Evolutionary conservation across 371 early-diverging fungal genomes (phyloP).

Genomic region (Rhizopus stolonifer): DNA sequence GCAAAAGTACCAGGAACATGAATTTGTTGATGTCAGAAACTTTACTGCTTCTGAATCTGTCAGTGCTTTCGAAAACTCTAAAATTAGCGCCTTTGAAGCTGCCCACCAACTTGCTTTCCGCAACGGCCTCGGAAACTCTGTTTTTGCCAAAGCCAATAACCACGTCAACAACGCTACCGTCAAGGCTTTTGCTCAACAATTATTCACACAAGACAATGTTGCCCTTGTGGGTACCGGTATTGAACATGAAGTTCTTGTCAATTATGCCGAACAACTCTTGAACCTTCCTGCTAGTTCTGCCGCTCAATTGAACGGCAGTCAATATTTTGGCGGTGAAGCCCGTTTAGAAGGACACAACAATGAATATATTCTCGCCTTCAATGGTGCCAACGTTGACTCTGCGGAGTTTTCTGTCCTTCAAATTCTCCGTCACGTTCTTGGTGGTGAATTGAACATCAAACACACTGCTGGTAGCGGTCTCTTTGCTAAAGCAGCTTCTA

Average conservation of each 20-base stretch:
- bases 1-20: slow-evolving; percentile 84
- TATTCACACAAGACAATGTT: slow-evolving; percentile 72
- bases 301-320: slow-evolving; percentile 42
- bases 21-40: slow-evolving; percentile 75
- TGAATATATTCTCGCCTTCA: slow-evolving; percentile 78
- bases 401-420: slow-evolving; percentile 71
- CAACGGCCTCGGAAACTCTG: slow-evolving; percentile 91
- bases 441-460: slow-evolving; percentile 74
- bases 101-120: slow-evolving; percentile 93
- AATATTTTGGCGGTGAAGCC: slow-evolving; percentile 86
- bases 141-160: slow-evolving; percentile 72
- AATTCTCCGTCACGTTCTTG: slow-evolving; percentile 81
- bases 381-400: slow-evolving; percentile 66
- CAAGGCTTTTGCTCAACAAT: slow-evolving; percentile 69
- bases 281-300: slow-evolving; percentile 48
- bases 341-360: slow-evolving; percentile 48
- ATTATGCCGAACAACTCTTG: slow-evolving; percentile 62
- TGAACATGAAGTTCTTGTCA: slow-evolving; percentile 65
- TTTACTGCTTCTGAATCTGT: slow-evolving; percentile 70
- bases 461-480: slow-evolving; percentile 74
- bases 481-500: slow-evolving; percentile 67
- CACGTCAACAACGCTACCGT: slow-evolving; percentile 64
- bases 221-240: slow-evolving; percentile 89
- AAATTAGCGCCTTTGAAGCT: slow-evolving; percentile 71
- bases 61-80: slow-evolving; percentile 67